These are phyloP conservation scores for Dactylellina drechsleri DNA, from an alignment of 2,329 filamentous ascomycete genomes.

Conservation along the genomic window DNA sequence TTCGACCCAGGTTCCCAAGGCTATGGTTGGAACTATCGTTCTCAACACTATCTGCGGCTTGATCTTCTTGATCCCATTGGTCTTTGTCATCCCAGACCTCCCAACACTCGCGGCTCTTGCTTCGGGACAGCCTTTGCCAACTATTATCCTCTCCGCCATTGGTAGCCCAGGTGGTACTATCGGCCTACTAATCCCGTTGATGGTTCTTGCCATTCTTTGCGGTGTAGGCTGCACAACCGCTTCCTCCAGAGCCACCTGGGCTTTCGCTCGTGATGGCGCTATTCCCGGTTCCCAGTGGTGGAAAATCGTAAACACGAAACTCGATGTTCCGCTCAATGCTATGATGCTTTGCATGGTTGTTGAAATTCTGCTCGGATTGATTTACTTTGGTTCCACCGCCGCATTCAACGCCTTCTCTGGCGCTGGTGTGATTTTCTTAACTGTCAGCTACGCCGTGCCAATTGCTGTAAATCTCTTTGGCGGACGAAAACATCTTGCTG, in stretches of 20 bases:
- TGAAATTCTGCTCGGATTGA: slow-evolving; percentile 72
- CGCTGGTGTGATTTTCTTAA: slow-evolving; percentile 76
- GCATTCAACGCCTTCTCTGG: slow-evolving; percentile 79
- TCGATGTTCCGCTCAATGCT: slow-evolving; percentile 75
- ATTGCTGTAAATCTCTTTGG: slow-evolving; percentile 73
- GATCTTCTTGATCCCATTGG: slow-evolving; percentile 74
- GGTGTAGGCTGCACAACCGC: slow-evolving; percentile 77
- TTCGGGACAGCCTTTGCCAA: slow-evolving; percentile 72
- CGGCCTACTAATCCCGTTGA: slow-evolving; percentile 71
- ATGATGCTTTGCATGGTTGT: slow-evolving; percentile 77
- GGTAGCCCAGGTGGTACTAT: slow-evolving; percentile 72
- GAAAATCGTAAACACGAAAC: slow-evolving; percentile 70
- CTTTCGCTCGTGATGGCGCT: slow-evolving; percentile 76
- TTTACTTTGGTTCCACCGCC: slow-evolving; percentile 75
- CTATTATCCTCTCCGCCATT: slow-evolving; percentile 72
- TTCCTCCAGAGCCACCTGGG: slow-evolving; percentile 74
- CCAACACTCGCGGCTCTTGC: slow-evolving; percentile 67
- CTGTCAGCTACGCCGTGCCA: slow-evolving; percentile 74
- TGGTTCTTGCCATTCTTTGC: slow-evolving; percentile 74
- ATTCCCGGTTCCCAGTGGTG: slow-evolving; percentile 72
- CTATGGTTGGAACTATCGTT: slow-evolving; percentile 74
- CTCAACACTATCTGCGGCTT: slow-evolving; percentile 75
- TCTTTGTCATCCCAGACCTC: slow-evolving; percentile 76
- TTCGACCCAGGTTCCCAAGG: slow-evolving; percentile 75
- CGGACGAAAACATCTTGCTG: slow-evolving; percentile 70